A percentile compares a stretch with the other conserved stretches of the same genome.
Conservation (phyloP, 2,329 filamentous ascomycete species). For the Fusarium devonianum region DNA sequence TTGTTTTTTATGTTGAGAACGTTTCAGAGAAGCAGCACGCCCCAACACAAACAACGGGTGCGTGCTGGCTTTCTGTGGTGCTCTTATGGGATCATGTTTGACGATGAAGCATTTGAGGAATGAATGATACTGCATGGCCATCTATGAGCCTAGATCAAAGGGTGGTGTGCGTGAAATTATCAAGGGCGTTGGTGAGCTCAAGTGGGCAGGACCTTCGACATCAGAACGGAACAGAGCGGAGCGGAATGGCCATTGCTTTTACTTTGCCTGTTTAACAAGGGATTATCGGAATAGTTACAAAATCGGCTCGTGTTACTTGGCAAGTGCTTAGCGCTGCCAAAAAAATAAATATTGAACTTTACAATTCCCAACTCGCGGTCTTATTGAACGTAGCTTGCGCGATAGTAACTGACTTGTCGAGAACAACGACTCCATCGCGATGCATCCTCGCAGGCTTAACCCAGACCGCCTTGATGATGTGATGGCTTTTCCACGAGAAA, state of each 20-base stretch:
- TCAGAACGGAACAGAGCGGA: slow-evolving; percentile 29
- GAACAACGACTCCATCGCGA: too few relatives aligned
- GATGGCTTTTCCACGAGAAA: too few relatives aligned
- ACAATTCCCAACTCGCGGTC: slow-evolving; percentile 14
- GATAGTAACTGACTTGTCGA: too few relatives aligned
- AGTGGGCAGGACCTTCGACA: slow-evolving; percentile 42
- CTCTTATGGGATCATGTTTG: slow-evolving; percentile 45
- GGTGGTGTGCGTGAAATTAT: slow-evolving; percentile 38
- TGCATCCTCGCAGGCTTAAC: too few relatives aligned
- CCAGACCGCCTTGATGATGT: too few relatives aligned
- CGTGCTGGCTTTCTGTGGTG: slow-evolving; percentile 32
- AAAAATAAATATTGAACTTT: slow-evolving; percentile 35
- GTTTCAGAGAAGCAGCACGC: slow-evolving; percentile 26
- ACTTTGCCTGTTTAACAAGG: slow-evolving; percentile 34
- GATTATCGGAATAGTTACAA: slow-evolving; percentile 39
- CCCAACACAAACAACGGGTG: slow-evolving; percentile 39
- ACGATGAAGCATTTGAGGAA: slow-evolving; percentile 43
- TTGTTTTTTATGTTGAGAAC: slow-evolving; percentile 31
- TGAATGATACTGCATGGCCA: slow-evolving; percentile 40
- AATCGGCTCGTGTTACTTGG: slow-evolving; percentile 36
- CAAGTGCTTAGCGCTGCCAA: slow-evolving; percentile 38
- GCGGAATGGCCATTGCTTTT: slow-evolving; percentile 36
- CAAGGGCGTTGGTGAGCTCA: slow-evolving; percentile 44
- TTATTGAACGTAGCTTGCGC: too few relatives aligned
- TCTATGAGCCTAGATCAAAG: slow-evolving; percentile 34